Conservation (phyloP, 768 basidiomycete species). For the Pleurotus ostreatus region DNA sequence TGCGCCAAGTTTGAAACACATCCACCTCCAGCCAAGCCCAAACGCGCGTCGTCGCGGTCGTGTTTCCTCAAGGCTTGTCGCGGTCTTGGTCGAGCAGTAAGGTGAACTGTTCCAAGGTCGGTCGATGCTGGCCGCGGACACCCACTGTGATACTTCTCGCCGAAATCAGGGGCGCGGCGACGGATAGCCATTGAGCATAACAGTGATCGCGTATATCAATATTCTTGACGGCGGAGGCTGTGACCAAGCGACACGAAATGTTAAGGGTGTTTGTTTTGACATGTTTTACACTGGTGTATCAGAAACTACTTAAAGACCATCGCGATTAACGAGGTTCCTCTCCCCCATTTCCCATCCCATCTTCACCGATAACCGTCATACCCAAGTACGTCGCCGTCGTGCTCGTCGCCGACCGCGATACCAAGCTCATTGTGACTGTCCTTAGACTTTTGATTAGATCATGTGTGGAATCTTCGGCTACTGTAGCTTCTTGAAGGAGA, state of each 20-base stretch:
- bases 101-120: no score
- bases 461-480: conserved; percentile 99
- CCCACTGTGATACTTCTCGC: no score
- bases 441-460: conserved; percentile 10
- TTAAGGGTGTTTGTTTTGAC: conserved; percentile 6
- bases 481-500: conserved; percentile 92
- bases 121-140: no score
- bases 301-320: conserved; percentile 5
- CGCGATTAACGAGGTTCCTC: conserved; percentile 1
- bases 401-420: conserved; percentile 3
- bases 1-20: no score
- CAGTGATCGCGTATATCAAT: no score
- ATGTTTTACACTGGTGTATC: neutral
- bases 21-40: no score
- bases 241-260: neutral
- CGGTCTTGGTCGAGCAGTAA: no score
- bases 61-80: no score
- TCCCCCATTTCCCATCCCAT: conserved; percentile 1
- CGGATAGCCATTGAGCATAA: no score
- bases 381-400: conserved; percentile 5
- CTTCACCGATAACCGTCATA: neutral
- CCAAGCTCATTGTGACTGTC: neutral
- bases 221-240: neutral
- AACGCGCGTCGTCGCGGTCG: no score
- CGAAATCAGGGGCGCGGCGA: no score